Conservation (phyloP, 176 grass and related monocot genomes). For the Oropetium thomaeum region DNA sequence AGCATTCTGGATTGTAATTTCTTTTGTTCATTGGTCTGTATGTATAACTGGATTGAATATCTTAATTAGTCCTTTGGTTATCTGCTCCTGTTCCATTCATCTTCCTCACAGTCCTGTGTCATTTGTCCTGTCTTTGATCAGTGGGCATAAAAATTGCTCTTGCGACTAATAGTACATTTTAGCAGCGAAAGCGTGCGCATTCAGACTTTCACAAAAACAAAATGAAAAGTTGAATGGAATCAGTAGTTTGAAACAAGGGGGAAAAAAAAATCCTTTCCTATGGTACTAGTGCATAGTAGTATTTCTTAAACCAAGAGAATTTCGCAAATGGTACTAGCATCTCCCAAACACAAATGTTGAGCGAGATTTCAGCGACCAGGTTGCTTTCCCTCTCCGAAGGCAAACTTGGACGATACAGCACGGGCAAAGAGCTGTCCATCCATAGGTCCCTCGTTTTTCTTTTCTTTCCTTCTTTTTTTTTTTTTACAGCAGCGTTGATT, state of each 20-base stretch:
- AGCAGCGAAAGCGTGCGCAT: too few relatives aligned
- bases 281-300: too few relatives aligned
- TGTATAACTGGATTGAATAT: not conserved
- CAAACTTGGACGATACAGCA: conserved; percentile 56
- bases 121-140: too few relatives aligned
- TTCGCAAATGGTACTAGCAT: conserved; percentile 10
- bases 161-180: too few relatives aligned
- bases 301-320: not conserved
- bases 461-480: too few relatives aligned
- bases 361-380: not conserved
- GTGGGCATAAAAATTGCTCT: too few relatives aligned
- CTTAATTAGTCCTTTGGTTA: not conserved
- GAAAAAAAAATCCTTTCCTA: too few relatives aligned
- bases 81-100: not conserved
- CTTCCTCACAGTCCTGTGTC: not conserved
- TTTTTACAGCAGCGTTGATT: too few relatives aligned
- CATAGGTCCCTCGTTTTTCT: conserved; percentile 63
- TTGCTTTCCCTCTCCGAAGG: conserved; percentile 31
- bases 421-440: conserved; percentile 38
- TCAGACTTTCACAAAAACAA: too few relatives aligned
- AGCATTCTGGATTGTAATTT: conserved; percentile 2
- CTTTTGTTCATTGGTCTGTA: conserved; percentile 2
- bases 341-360: not conserved
- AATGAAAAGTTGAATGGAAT: not conserved
- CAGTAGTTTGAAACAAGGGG: too few relatives aligned